Evolutionary conservation across 768 basidiomycete species (phyloP).

Genomic region (Agrocybe pediades): DNA sequence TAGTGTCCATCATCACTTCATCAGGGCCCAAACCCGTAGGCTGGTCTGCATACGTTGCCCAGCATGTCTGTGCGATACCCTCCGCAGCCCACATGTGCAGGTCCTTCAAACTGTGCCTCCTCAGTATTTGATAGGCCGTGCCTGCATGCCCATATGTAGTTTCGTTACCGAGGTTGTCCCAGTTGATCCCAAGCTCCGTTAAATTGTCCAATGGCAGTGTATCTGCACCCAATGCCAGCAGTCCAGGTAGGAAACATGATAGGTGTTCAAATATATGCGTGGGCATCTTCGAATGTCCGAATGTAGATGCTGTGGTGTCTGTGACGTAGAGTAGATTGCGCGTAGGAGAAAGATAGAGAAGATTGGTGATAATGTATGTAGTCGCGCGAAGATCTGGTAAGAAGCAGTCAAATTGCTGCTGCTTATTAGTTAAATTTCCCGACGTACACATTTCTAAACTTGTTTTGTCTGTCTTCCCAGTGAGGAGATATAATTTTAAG

Average conservation of each 20-base stretch:
- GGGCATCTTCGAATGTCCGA: slow-evolving; percentile 31
- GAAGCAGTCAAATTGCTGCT: neutral
- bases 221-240: slow-evolving; percentile 71
- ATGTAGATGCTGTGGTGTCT: slow-evolving; percentile 38
- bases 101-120: slow-evolving; percentile 54
- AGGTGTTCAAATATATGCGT: slow-evolving; percentile 69
- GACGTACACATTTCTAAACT: slow-evolving; percentile 69
- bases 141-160: slow-evolving; percentile 34
- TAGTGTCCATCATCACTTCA: slow-evolving; percentile 42
- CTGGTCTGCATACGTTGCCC: slow-evolving; percentile 70
- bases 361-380: slow-evolving; percentile 59
- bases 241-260: slow-evolving; percentile 77
- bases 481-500: slow-evolving; percentile 72
- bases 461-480: slow-evolving; percentile 57
- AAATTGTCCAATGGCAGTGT: slow-evolving; percentile 60
- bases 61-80: slow-evolving; percentile 74
- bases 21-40: slow-evolving; percentile 72
- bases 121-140: slow-evolving; percentile 36
- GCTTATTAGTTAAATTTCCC: too few species aligned
- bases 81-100: slow-evolving; percentile 77
- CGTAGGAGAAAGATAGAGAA: slow-evolving; percentile 67
- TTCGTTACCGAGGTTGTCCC: slow-evolving; percentile 41
- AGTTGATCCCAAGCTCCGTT: slow-evolving; percentile 45
- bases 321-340: slow-evolving; percentile 73
- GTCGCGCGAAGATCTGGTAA: slow-evolving; percentile 59